phyloP scores from a whole-genome alignment of 2,329 filamentous ascomycete species.

The Epichloe gansuensis region DNA sequence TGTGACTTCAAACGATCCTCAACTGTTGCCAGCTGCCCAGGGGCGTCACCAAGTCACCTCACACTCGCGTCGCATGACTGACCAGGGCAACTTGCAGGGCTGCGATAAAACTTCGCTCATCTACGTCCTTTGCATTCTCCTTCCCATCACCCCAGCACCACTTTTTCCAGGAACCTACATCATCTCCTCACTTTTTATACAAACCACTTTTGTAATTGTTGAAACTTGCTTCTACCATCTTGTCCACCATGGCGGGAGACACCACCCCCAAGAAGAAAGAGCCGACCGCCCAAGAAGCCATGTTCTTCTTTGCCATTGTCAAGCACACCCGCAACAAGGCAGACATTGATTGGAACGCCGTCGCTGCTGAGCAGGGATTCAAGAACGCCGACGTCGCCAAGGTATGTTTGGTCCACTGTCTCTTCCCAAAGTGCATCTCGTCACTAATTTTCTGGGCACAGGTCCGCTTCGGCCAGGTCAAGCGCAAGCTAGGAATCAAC shows the following conservation, averaged over 20 bases:
- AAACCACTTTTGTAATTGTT: background rate
- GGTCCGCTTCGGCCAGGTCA: slow-evolving; percentile 38
- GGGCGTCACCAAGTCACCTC: background rate
- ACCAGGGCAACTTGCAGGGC: background rate
- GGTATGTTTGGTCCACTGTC: slow-evolving; percentile 14
- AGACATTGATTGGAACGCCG: slow-evolving; percentile 34
- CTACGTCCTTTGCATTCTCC: too few species aligned
- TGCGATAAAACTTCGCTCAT: background rate
- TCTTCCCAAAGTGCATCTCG: background rate
- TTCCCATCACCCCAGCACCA: too few species aligned
- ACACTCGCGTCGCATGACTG: background rate
- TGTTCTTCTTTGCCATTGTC: slow-evolving; percentile 32
- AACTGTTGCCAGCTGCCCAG: background rate
- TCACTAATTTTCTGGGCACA: slow-evolving; percentile 7
- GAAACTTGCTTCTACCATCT: background rate
- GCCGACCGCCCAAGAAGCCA: slow-evolving; percentile 27
- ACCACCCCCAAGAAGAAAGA: slow-evolving; percentile 17
- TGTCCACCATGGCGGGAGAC: slow-evolving; percentile 18
- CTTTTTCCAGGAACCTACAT: background rate
- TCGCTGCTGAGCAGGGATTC: slow-evolving; percentile 29
- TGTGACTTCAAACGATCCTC: background rate
- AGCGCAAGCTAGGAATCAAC: slow-evolving; percentile 29
- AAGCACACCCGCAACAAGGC: slow-evolving; percentile 29
- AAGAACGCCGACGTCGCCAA: slow-evolving; percentile 33
- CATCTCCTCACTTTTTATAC: background rate